Evolutionary conservation across 1,284 basidiomycete genomes (phyloP).

Genomic region (Tetrapyrgos nigripes): DNA sequence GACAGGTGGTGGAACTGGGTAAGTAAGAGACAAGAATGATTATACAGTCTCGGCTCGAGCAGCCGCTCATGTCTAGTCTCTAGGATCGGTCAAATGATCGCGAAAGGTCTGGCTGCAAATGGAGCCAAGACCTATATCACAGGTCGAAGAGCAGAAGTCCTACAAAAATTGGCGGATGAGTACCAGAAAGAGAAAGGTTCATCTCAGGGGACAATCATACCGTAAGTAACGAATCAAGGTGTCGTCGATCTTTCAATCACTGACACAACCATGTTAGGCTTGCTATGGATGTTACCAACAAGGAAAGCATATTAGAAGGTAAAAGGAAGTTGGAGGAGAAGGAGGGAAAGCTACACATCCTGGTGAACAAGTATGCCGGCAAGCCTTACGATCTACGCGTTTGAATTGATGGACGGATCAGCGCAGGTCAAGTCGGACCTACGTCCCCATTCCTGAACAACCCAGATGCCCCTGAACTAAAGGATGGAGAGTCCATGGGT

Average conservation of each 20-base stretch:
- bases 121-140: slow-evolving; percentile 87
- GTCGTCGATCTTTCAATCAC: neutral
- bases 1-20: slow-evolving; percentile 81
- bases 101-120: slow-evolving; percentile 75
- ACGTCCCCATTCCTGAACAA: slow-evolving; percentile 62
- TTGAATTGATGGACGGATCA: slow-evolving; percentile 29
- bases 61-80: neutral
- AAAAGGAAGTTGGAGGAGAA: slow-evolving; percentile 58
- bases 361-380: slow-evolving; percentile 76
- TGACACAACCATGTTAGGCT: slow-evolving; percentile 47
- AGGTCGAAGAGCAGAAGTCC: slow-evolving; percentile 67
- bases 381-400: neutral
- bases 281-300: slow-evolving; percentile 73
- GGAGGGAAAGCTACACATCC: slow-evolving; percentile 77
- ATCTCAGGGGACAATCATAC: slow-evolving; percentile 54
- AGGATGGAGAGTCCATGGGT: slow-evolving; percentile 67
- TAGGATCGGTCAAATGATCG: slow-evolving; percentile 61
- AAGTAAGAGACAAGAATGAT: too few relatives aligned
- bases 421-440: slow-evolving; percentile 78
- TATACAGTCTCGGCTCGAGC: slow-evolving; percentile 38
- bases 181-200: slow-evolving; percentile 49
- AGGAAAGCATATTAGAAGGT: slow-evolving; percentile 65
- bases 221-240: slow-evolving; percentile 53
- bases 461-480: slow-evolving; percentile 58
- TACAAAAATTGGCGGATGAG: slow-evolving; percentile 57